phyloP scores from a whole-genome alignment of 257 asterid genomes.

The Solanum corneliomulleri region DNA sequence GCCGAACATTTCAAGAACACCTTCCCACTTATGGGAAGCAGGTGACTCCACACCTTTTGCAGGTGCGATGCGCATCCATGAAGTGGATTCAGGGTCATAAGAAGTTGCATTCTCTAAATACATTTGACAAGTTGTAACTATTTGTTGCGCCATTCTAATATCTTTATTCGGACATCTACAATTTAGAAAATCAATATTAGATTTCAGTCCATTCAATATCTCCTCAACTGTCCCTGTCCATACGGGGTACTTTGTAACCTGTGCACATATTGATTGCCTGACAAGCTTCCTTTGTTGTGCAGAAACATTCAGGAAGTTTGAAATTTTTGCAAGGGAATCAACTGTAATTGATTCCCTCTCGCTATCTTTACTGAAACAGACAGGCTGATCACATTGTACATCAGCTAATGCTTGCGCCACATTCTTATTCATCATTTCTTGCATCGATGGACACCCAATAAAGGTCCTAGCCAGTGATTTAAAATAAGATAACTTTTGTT shows the following conservation, averaged over 20 bases:
- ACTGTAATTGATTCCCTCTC: background rate
- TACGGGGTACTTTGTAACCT: constrained; percentile 61
- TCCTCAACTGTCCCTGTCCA: constrained; percentile 55
- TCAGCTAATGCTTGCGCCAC: constrained; percentile 15
- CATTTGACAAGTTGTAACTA: constrained; percentile 41
- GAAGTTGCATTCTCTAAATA: constrained; percentile 38
- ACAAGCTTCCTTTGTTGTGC: constrained; percentile 75
- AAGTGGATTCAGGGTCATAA: constrained; percentile 53
- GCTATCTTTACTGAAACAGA: constrained; percentile 18
- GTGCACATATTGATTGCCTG: constrained; percentile 56
- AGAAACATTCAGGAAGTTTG: constrained; percentile 48
- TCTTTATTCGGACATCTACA: constrained; percentile 23
- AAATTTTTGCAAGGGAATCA: constrained; percentile 11
- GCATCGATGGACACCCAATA: constrained; percentile 48
- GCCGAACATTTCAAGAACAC: background rate
- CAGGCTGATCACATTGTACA: constrained; percentile 1
- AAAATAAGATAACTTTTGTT: constrained; percentile 37
- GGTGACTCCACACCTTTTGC: constrained; percentile 10
- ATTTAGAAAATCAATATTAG: constrained; percentile 30
- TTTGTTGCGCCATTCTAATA: constrained; percentile 45
- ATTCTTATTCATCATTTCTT: constrained; percentile 35
- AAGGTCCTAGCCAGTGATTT: constrained; percentile 46
- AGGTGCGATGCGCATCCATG: constrained; percentile 89
- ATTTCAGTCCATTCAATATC: constrained; percentile 45
- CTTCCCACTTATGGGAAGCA: background rate